phyloP scores from a whole-genome alignment of 495 filamentous ascomycete species.

The Glonium stellatum region DNA sequence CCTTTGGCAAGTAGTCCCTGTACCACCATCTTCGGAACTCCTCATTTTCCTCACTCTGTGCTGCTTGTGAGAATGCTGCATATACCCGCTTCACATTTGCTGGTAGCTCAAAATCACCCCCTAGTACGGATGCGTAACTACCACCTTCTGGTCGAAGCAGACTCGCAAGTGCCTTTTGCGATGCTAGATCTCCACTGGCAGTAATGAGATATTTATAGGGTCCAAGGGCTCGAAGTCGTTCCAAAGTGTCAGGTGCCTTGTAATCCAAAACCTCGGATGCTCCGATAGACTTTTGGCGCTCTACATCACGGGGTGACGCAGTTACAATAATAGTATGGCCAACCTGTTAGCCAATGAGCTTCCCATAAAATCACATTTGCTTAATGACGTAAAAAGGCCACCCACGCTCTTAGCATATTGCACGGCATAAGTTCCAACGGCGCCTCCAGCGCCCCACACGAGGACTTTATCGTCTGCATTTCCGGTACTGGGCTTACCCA shows the following conservation, averaged over 20 bases:
- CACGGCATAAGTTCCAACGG: constrained; percentile 20
- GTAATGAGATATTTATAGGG: constrained; percentile 25
- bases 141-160: constrained; percentile 24
- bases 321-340: constrained; percentile 26
- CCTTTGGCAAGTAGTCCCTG: constrained; percentile 22
- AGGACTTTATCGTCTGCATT: constrained; percentile 16
- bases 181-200: constrained; percentile 18
- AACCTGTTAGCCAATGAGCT: constrained; percentile 21
- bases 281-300: constrained; percentile 24
- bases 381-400: not conserved
- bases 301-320: constrained; percentile 17
- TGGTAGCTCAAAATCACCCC: constrained; percentile 20
- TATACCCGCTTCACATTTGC: constrained; percentile 24
- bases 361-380: not conserved
- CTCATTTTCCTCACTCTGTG: constrained; percentile 13
- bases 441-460: constrained; percentile 24
- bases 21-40: constrained; percentile 25
- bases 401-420: constrained; percentile 25
- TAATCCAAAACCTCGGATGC: constrained; percentile 26
- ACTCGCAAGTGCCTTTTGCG: constrained; percentile 21
- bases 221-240: constrained; percentile 15
- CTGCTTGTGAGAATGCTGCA: constrained; percentile 18
- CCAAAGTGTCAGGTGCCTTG: constrained; percentile 17
- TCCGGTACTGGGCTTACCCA: constrained; percentile 19
- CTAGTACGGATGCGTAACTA: constrained; percentile 16